Evolutionary conservation across 768 basidiomycete species (phyloP), one percentile per base, ranked within the genome.

Genomic region (Saitozyma sp.): DNA sequence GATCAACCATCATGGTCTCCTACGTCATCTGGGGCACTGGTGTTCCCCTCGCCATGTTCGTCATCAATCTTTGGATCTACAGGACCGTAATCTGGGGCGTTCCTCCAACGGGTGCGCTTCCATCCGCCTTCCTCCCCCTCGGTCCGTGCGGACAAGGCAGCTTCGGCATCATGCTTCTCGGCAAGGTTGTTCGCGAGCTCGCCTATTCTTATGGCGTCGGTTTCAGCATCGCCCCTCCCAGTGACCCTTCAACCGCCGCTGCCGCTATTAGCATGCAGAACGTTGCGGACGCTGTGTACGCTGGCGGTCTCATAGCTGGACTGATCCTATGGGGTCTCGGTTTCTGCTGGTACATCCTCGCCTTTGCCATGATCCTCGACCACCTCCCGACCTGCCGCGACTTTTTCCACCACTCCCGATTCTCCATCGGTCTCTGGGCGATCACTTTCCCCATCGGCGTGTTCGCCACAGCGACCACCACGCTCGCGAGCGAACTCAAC

Each of bases 81-180:
- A 85, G 87, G 8, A 81, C 88, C 9, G 83, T 88, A 56, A 64
- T 85, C 10, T 17, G 38, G 16, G 71, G 71, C 8, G 9, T 69
- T 10, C 74, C 74, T 1, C 19, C 43, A 2, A 37, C 66, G 0
- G 62, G 13, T 20, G 61, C 66, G 2, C 46, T 75, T n/a, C 66
- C 68, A 0, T 55, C 86, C 7, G 82, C 84, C 6, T 90, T 90
- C 75, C 82, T 91, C 17, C 88, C 89, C 0, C 77, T 90, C 2
- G 90, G 90, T 3, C 88, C 89, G 0, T 84, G 84, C 57, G 88
- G 86, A 20, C 89, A 90, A 72, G 84, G 86, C 9, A 87, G 64
- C 4, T 76, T 73, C 61, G 77, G 71, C 1, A 72, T 78, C 58
- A 61, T 79, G 40, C 60, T 69, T 14, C 64, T 79, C 38, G 74